These are phyloP conservation scores for Dioscorea dumetorum DNA, from an alignment of 106 monocot species.

Conservation along the genomic window DNA sequence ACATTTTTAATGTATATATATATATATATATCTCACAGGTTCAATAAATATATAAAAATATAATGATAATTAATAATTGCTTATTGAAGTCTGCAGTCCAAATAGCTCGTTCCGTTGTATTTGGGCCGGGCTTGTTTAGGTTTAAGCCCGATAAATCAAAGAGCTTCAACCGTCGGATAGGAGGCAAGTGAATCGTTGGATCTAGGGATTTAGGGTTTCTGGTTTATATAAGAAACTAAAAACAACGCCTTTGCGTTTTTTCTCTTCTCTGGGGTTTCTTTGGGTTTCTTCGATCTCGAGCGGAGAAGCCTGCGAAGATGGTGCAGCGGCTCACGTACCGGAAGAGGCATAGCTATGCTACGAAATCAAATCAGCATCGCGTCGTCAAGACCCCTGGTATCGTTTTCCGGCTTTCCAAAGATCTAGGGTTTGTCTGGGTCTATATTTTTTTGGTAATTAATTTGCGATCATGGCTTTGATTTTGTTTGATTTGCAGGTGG, in stretches of 20 bases:
- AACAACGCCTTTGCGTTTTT: not conserved
- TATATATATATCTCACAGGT: no score
- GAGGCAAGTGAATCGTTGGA: not conserved
- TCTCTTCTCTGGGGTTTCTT: no score
- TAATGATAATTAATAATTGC: no score
- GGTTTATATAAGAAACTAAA: not conserved
- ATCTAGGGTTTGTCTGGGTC: not conserved
- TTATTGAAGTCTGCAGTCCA: no score
- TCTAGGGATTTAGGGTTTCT: constrained; percentile 1
- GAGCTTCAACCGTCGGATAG: not conserved
- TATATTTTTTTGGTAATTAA: not conserved
- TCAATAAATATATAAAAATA: no score
- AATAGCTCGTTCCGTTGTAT: no score
- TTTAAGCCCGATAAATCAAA: no score
- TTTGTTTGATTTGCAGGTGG: constrained; percentile 42
- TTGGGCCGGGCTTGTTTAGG: no score
- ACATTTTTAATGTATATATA: no score
- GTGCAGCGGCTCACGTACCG: constrained; percentile 90
- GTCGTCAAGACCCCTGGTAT: constrained; percentile 86
- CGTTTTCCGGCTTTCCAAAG: not conserved
- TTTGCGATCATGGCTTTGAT: not conserved
- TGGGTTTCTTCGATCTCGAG: no score
- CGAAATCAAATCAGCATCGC: constrained; percentile 83
- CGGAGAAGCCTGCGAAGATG: constrained; percentile 28
- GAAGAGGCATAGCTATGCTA: constrained; percentile 90